Conservation (phyloP, 179 eudicot species). For the Beta corolliflora region DNA sequence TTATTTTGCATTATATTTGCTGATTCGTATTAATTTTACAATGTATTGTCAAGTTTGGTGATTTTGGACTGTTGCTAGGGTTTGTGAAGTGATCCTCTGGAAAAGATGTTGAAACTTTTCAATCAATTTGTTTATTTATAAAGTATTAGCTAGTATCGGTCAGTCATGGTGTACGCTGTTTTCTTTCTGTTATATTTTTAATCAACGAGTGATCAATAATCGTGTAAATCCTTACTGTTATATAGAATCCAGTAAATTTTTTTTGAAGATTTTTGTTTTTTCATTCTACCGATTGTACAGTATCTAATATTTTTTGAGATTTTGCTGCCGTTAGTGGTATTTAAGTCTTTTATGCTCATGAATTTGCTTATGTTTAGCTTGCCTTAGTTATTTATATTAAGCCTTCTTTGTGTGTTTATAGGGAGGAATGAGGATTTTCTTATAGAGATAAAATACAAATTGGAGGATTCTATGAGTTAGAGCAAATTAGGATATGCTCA, state of each 20-base stretch:
- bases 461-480: background rate
- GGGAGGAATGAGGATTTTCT: no score
- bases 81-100: background rate
- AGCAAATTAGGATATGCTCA: background rate
- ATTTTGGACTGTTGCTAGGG: background rate
- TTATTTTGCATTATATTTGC: background rate
- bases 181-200: no score
- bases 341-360: background rate
- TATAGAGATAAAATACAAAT: no score
- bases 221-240: no score
- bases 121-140: no score
- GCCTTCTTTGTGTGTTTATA: background rate
- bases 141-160: no score
- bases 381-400: background rate
- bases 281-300: background rate
- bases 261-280: background rate
- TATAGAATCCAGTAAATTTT: background rate
- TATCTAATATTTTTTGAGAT: background rate
- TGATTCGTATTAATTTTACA: background rate
- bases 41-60: background rate
- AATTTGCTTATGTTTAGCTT: background rate
- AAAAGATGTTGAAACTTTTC: no score
- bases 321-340: background rate
- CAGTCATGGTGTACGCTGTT: no score
- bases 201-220: no score